Base-by-base conservation (phyloP, 768 basidiomycete species). In the Collybia sordida region DNA sequence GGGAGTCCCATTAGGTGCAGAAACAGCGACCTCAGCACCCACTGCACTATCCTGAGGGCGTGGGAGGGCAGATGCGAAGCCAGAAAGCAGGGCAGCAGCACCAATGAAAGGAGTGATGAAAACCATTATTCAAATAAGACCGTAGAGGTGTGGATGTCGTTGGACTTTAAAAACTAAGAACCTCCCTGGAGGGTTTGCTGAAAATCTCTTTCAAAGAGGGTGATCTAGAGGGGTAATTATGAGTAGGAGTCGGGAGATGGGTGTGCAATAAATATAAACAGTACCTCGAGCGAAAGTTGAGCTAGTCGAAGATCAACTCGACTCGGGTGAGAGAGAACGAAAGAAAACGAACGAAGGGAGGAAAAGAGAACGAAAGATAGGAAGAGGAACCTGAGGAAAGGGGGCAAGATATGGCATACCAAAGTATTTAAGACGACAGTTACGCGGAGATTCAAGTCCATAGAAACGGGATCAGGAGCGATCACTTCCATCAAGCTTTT, bases 161-260 rank as follows among this genome's bases (percentile, higher is more conserved):
- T 67, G 64, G 67, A 69, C 68, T 69, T 45, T 64, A 65, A 70
- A n/a, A 70, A 64, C 66, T 72, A 65, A 66, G 64, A 71, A 72
- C 80, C 83, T 83, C 81, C 78, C 82, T 70, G 82, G 78, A 81
- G 83, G 78, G 73, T 61, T 71, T 71, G 68, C 65, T 72, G 68
- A 71, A 63, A 62, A 63, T 71, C 80, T 84, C 85, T 87, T 68
- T 84, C 85, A 79, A 87, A 86, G 84, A 84, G 80, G 73, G 72
- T 77, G 77, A 80, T 81, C 81, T 82, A 64, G 18, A 47, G 38
- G 11, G 46, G 19, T 34, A n/a, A n/a, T 19, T 17, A 40, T 49
- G 41, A 53, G 54, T 37, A 40, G 43, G 22, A 17, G 27, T 27
- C 41, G 51, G 43, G 41, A 39, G 17, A 25, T 43, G 47, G 36